phyloP scores from a whole-genome alignment of 805 yeast species.

The Saturnispora zaruensis region DNA sequence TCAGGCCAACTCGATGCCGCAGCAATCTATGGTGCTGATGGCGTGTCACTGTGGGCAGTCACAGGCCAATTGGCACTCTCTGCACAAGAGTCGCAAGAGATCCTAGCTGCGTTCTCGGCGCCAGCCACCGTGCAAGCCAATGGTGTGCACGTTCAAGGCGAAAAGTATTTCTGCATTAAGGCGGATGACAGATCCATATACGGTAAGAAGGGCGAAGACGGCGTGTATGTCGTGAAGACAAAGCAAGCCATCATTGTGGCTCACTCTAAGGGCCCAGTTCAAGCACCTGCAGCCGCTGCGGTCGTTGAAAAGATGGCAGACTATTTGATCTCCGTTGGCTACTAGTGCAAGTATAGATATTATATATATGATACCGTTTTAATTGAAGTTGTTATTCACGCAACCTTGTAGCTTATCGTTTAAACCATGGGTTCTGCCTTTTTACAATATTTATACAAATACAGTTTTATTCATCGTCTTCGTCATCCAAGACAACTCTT shows the following conservation, averaged over 20 bases:
- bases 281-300: slow-evolving; percentile 91
- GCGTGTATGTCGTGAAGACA: slow-evolving; percentile 86
- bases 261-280: slow-evolving; percentile 88
- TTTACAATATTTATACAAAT: slow-evolving; percentile 3
- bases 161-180: slow-evolving; percentile 77
- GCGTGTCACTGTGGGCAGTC: slow-evolving; percentile 92
- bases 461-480: slow-evolving; percentile 32
- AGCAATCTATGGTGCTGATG: slow-evolving; percentile 87
- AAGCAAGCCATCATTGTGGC: slow-evolving; percentile 87
- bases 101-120: slow-evolving; percentile 75
- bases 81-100: slow-evolving; percentile 59
- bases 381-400: no score
- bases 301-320: slow-evolving; percentile 95
- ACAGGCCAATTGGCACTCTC: slow-evolving; percentile 58
- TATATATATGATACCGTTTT: neutral
- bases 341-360: slow-evolving; percentile 31
- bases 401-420: neutral
- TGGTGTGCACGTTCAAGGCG: slow-evolving; percentile 79
- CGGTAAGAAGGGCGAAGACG: slow-evolving; percentile 85
- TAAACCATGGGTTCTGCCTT: no score
- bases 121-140: slow-evolving; percentile 71
- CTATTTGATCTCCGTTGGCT: slow-evolving; percentile 80
- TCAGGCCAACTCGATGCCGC: slow-evolving; percentile 89
- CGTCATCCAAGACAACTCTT: slow-evolving; percentile 36
- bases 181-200: slow-evolving; percentile 92